Base-by-base conservation (phyloP, 768 basidiomycete species). In the Rhodotorula babjevae region DNA sequence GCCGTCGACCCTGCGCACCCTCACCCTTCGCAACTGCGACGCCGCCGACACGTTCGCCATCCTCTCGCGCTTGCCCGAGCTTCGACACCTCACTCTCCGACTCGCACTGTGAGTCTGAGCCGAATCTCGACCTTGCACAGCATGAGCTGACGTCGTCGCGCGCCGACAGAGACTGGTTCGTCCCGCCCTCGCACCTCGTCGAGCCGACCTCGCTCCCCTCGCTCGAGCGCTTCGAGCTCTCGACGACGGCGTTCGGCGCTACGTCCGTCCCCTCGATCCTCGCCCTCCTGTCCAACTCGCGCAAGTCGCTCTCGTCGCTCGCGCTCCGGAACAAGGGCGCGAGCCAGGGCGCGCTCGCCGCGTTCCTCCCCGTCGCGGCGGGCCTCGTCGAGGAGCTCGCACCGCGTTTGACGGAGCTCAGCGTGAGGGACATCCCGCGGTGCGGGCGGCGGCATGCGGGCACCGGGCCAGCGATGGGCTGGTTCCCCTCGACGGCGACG, bases 141-240 rank as follows among this genome's bases (percentile, higher is more conserved):
- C 31, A 6, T 27, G 33, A 25, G 40, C 47, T 62, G 21, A 64
- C 46, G 1, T 2, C 0, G 2, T 3, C 21, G 36, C 44, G 36
- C 16, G 29, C 3, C 21, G 18, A 18, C 58, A 74, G 73, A 6
- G 69, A 71, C 60, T 75, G 69, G 67, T 57, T 52, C 36, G 25
- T 71, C 58, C 25, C 65, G 40, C 36, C 65, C 8, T 14, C 29
- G 3, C 19, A 42, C 63, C 33, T 2, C 63, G 33, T 10, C 53
- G 21, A 16, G 62, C 31, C 52, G 8, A 36, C 19, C 4, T 25
- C 69, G 27, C 27, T 60, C 6, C 61, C 61, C 29, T 50, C 55
- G 12, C 70, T 75, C 36, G 33, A 31, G 1, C 52, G 46, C 11
- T 72, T 75, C 62, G 74, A 75, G 59, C 74, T 75, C 36, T 75